These are phyloP conservation scores for Boehmeria nivea DNA, from an alignment of 306 rosid species.

Conservation along the genomic window DNA sequence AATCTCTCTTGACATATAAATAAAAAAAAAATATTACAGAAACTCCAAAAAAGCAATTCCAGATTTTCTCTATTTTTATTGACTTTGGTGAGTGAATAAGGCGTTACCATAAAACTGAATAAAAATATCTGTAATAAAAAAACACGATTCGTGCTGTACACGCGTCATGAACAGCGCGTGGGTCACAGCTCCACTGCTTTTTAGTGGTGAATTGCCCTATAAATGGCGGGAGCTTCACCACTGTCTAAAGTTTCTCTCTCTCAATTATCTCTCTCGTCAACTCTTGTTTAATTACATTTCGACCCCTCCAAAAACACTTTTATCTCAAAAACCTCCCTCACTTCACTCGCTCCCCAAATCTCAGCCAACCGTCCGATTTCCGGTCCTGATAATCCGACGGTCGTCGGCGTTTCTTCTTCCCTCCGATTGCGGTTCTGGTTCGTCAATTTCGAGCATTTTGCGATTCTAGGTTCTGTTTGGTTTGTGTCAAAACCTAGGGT, in stretches of 20 bases:
- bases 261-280: conserved; percentile 13
- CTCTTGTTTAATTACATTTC: conserved; percentile 23
- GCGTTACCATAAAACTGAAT: too few relatives aligned
- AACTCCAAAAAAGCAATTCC: too few relatives aligned
- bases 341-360: neutral
- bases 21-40: too few relatives aligned
- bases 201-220: conserved; percentile 39
- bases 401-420: neutral
- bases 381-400: conserved; percentile 6
- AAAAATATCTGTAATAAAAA: too few relatives aligned
- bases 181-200: too few relatives aligned
- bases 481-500: conserved; percentile 41
- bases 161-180: too few relatives aligned
- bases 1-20: too few relatives aligned
- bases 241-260: conserved; percentile 16
- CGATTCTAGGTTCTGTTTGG: conserved; percentile 28
- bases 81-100: too few relatives aligned
- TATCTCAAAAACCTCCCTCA: conserved; percentile 15
- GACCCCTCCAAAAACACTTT: conserved; percentile 37
- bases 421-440: neutral
- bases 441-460: neutral
- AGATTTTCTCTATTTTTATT: too few relatives aligned
- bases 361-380: neutral
- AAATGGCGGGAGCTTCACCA: conserved; percentile 45
- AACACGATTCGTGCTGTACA: too few relatives aligned